Percentiles rank a stretch among this genome's conserved stretches.
phyloP scores from a whole-genome alignment of 192 early-diverging fungal genomes.

The Chytriomyces sp. region DNA sequence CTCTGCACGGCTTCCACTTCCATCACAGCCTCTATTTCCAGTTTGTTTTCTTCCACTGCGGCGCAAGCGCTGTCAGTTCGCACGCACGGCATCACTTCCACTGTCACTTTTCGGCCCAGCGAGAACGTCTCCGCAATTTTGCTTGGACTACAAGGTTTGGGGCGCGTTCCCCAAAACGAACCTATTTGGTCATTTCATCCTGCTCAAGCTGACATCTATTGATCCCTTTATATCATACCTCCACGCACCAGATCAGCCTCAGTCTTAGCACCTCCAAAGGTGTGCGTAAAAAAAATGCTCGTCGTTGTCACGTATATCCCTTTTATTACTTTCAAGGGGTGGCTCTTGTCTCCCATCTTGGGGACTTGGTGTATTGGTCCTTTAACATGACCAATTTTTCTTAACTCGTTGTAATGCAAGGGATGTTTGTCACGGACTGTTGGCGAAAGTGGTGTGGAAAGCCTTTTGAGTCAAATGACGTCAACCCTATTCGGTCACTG shows the following conservation, averaged over 20 bases:
- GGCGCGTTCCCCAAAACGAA: too few relatives aligned
- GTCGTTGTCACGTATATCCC: not conserved
- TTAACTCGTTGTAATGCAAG: not conserved
- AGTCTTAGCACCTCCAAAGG: too few relatives aligned
- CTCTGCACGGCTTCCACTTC: not conserved
- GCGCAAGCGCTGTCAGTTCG: not conserved
- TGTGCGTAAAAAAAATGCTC: not conserved
- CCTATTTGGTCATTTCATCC: too few relatives aligned
- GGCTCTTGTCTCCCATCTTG: not conserved
- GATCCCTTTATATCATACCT: too few relatives aligned
- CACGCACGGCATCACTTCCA: not conserved
- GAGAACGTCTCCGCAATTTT: too few relatives aligned
- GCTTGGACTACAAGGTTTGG: too few relatives aligned
- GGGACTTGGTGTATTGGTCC: not conserved
- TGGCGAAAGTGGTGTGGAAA: too few relatives aligned
- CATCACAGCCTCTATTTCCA: not conserved
- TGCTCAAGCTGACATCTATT: too few relatives aligned
- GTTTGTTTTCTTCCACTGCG: not conserved
- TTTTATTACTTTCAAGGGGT: not conserved
- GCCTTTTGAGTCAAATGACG: too few relatives aligned
- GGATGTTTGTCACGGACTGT: too few relatives aligned
- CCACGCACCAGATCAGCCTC: not conserved
- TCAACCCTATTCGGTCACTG: too few relatives aligned
- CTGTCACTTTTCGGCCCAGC: not conserved
- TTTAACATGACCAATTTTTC: not conserved